phyloP scores from a whole-genome alignment of 163 green algal genomes.

The Chlorella variabilis region DNA sequence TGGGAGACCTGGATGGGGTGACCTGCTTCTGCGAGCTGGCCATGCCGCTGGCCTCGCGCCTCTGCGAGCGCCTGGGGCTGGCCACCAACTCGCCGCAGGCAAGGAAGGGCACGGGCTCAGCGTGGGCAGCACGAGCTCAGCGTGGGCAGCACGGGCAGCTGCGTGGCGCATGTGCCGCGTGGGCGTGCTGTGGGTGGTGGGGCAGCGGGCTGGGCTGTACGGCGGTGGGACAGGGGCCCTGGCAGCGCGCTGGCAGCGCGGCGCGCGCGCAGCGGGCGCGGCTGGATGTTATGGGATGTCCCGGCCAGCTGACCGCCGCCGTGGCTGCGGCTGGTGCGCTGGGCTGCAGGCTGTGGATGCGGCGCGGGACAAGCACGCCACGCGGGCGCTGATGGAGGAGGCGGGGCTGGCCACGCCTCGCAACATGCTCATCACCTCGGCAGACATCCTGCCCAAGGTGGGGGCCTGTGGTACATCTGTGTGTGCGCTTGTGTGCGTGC shows the following conservation, averaged over 20 bases:
- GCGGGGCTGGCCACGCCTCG: slow-evolving; percentile 80
- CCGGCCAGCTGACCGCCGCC: neutral
- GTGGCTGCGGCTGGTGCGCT: neutral
- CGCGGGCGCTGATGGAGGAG: slow-evolving; percentile 65
- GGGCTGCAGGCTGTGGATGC: slow-evolving; percentile 68
- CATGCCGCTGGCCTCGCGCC: slow-evolving; percentile 79
- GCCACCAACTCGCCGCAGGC: slow-evolving; percentile 67
- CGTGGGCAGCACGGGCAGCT: no score
- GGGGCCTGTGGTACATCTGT: no score
- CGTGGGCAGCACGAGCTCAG: no score
- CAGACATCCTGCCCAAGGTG: slow-evolving; percentile 57
- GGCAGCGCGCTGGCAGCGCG: no score
- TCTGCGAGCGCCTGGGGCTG: slow-evolving; percentile 82
- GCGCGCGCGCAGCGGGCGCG: no score
- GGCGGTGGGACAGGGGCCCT: no score
- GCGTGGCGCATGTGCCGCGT: no score
- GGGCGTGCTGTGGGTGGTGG: no score
- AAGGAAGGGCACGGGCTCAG: neutral
- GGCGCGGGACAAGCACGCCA: slow-evolving; percentile 87
- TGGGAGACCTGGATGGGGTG: slow-evolving; percentile 81
- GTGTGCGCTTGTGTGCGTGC: neutral
- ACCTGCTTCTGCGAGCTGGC: slow-evolving; percentile 92
- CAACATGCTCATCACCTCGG: slow-evolving; percentile 63
- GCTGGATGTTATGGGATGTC: no score
- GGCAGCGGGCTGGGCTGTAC: no score